Evolutionary conservation across 345 rosid species (phyloP).

Genomic region (Euphorbia pulcherrima): DNA sequence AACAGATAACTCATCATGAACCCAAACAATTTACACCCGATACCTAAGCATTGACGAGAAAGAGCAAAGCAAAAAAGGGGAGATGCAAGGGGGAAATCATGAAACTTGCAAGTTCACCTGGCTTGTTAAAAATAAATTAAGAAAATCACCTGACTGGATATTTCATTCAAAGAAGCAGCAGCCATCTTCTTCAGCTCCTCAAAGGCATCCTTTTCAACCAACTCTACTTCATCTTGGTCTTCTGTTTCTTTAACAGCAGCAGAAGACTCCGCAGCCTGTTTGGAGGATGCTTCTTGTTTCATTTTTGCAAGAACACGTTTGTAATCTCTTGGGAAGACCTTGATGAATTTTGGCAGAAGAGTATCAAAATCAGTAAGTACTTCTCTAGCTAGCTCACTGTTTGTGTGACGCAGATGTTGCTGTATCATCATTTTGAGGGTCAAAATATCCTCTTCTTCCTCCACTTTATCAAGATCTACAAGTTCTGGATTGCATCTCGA

Average conservation of each 20-base stretch:
- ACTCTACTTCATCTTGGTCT: constrained; percentile 52
- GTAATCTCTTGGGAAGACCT: constrained; percentile 97
- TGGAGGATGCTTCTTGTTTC: constrained; percentile 54
- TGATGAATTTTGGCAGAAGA: constrained; percentile 72
- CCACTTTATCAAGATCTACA: constrained; percentile 93
- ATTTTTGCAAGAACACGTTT: constrained; percentile 76
- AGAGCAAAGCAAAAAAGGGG: background rate
- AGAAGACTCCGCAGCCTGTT: constrained; percentile 32
- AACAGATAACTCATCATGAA: background rate
- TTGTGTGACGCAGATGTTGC: constrained; percentile 89
- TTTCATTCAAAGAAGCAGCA: constrained; percentile 45
- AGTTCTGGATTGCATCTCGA: constrained; percentile 84
- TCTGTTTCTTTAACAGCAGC: constrained; percentile 46
- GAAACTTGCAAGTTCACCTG: background rate
- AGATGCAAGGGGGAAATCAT: background rate
- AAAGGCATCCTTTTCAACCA: constrained; percentile 67
- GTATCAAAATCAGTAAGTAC: constrained; percentile 73
- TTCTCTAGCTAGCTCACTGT: constrained; percentile 81
- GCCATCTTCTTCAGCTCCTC: constrained; percentile 90
- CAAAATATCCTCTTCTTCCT: constrained; percentile 84
- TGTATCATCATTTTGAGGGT: constrained; percentile 93
- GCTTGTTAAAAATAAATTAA: background rate
- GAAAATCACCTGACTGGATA: constrained; percentile 38
- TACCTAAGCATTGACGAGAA: background rate
- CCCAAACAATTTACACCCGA: background rate